Conservation (phyloP, 2,329 filamentous ascomycete species). For the Cryphonectria carpinicola region DNA sequence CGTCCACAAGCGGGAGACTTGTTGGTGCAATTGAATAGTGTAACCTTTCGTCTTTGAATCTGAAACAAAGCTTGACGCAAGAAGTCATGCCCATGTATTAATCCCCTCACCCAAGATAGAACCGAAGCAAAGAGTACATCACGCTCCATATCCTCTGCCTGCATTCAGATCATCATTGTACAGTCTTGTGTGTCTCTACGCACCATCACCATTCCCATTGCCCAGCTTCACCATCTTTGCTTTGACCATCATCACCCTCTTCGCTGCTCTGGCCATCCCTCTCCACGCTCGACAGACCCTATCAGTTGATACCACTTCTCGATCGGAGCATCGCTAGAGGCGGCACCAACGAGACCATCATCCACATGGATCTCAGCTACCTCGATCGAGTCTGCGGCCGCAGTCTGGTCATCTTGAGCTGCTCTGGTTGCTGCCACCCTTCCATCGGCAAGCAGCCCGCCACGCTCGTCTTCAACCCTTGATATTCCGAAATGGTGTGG, state of each 20-base stretch:
- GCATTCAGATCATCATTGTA: background rate
- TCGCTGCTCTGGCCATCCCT: background rate
- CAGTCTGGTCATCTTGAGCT: background rate
- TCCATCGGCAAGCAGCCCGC: background rate
- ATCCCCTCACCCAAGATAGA: background rate
- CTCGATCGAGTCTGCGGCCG: background rate
- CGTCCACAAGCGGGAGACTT: background rate
- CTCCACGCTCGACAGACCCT: background rate
- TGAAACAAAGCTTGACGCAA: no score
- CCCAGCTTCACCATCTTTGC: background rate
- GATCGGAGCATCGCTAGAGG: conserved; percentile 3
- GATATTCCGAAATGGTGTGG: conserved; percentile 3
- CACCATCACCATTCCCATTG: background rate
- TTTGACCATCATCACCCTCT: background rate
- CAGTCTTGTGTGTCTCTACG: background rate
- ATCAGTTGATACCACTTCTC: conserved; percentile 11
- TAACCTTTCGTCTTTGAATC: no score
- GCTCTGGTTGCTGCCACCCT: background rate
- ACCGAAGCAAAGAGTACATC: background rate
- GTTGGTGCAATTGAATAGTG: no score
- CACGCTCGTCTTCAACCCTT: background rate
- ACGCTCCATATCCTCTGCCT: background rate
- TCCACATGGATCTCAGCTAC: conserved; percentile 7
- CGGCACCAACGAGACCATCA: background rate
- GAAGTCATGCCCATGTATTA: background rate